phyloP scores from a whole-genome alignment of 2,329 filamentous ascomycete species.

The Aspergillus sclerotialis region DNA sequence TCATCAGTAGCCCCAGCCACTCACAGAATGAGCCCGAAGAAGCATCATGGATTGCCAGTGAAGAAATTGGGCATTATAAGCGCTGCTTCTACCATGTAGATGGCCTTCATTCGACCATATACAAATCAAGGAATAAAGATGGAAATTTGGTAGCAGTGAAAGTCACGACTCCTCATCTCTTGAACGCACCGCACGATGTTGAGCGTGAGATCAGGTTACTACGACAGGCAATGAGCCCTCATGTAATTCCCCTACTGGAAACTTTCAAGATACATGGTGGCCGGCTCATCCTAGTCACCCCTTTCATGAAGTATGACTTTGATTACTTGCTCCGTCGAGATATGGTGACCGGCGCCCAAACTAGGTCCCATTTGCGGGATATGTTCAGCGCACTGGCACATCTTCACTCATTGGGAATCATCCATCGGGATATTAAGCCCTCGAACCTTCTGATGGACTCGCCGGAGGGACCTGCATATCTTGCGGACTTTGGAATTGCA shows the following conservation, averaged over 20 bases:
- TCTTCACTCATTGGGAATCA: constrained; percentile 67
- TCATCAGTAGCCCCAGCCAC: constrained; percentile 18
- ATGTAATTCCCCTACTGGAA: constrained; percentile 62
- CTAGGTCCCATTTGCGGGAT: constrained; percentile 52
- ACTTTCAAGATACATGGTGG: constrained; percentile 64
- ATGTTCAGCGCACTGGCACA: constrained; percentile 64
- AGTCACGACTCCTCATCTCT: constrained; percentile 67
- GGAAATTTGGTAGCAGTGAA: constrained; percentile 64
- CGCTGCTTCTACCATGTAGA: constrained; percentile 51
- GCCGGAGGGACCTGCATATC: constrained; percentile 61
- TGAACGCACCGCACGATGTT: constrained; percentile 76
- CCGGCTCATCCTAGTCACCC: constrained; percentile 73
- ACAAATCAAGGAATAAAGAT: constrained; percentile 51
- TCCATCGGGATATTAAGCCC: constrained; percentile 92
- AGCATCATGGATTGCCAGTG: constrained; percentile 22
- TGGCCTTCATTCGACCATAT: constrained; percentile 79
- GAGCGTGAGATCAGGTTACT: constrained; percentile 73
- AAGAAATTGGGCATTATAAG: constrained; percentile 48
- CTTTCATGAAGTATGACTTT: constrained; percentile 71
- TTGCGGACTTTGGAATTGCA: constrained; percentile 89
- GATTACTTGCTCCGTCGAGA: constrained; percentile 54
- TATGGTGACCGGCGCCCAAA: constrained; percentile 34
- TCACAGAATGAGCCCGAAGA: constrained; percentile 14
- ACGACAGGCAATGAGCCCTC: constrained; percentile 48
- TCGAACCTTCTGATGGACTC: constrained; percentile 73